phyloP scores from a whole-genome alignment of 208 protist species.

The Acanthamoeba rhysodes region DNA sequence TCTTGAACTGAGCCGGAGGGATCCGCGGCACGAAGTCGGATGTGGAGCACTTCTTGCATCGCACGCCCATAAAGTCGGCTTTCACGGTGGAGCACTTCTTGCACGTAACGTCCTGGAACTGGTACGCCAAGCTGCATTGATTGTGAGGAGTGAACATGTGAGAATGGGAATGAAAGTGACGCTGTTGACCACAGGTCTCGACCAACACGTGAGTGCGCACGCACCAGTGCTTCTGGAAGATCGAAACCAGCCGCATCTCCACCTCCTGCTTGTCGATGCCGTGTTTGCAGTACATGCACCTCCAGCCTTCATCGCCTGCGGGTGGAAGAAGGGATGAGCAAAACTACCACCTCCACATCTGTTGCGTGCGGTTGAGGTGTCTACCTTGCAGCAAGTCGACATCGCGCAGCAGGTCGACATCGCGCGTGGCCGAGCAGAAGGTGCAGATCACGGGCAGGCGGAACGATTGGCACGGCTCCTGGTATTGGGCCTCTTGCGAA shows the following conservation, averaged over 20 bases:
- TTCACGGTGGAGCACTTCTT: conserved; percentile 85
- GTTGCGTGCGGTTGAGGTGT: neutral
- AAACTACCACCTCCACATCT: neutral
- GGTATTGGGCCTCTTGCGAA: conserved; percentile 74
- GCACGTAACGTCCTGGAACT: conserved; percentile 88
- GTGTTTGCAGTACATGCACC: conserved; percentile 81
- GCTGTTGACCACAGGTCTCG: neutral
- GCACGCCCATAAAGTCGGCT: conserved; percentile 77
- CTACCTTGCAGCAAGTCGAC: conserved; percentile 34
- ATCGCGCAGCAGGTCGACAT: conserved; percentile 76
- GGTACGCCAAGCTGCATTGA: conserved; percentile 79
- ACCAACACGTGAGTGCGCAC: neutral
- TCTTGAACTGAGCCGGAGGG: conserved; percentile 10
- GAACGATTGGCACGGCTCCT: conserved; percentile 86
- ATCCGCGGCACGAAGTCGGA: conserved; percentile 41
- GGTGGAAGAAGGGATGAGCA: neutral
- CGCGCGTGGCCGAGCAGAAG: conserved; percentile 84
- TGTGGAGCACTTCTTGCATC: conserved; percentile 75
- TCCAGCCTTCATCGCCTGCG: conserved; percentile 61
- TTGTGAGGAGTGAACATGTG: neutral
- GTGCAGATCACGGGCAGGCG: conserved; percentile 87
- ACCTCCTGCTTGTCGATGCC: conserved; percentile 79
- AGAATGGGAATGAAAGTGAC: neutral
- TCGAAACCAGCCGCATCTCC: conserved; percentile 84
- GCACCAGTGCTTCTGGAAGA: conserved; percentile 78